Evolutionary conservation across 805 yeast species (phyloP), one percentile per base, ranked within the genome.

Genomic region (Myxozyma udenii): DNA sequence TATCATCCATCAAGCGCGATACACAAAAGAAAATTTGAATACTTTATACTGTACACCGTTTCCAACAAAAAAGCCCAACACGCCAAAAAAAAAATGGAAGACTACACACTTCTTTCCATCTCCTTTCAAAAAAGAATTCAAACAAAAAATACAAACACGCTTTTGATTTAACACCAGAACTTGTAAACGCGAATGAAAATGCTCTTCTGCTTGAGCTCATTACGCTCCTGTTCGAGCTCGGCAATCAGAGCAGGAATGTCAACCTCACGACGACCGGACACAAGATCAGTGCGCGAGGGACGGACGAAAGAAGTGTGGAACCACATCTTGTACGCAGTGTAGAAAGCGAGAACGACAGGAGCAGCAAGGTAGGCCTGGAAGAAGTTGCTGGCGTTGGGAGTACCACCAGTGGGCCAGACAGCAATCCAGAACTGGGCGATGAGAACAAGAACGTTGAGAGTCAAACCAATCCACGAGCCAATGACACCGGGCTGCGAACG

Each of bases 351-450:
- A 14, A 69, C 64, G 14, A 73, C 67, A 2, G 75, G 75, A 1
- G 68, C 69, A 2, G 84, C 82, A 44, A 82, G 66, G 64, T 80
- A 81, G 46, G 72, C 69, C 67, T 74, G 70, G 73, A 81, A 81
- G 68, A 82, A 82, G 51, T 41, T 58, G 19, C 51, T 33, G 24
- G 75, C 75, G 46, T 62, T 55, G 18, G 75, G 71, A 1, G 48
- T 26, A 12, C 44, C 67, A 12, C 75, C 81, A 70, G 80, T 64
- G 48, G 95, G 95, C 75, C 75, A 86, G 38, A 85, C 70, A 4
- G 93, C 90, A 52, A 83, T 75, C 87, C 91, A 87, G 74, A 87
- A 85, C 70, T 85, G 90, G 26, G 89, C 87, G 50, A 78, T 71
- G 53, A 88, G 72, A 56, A 87, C 81, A 50, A 84, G 66, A 28